Conservation (phyloP, 768 basidiomycete species). For the Favolaschia claudopus region DNA sequence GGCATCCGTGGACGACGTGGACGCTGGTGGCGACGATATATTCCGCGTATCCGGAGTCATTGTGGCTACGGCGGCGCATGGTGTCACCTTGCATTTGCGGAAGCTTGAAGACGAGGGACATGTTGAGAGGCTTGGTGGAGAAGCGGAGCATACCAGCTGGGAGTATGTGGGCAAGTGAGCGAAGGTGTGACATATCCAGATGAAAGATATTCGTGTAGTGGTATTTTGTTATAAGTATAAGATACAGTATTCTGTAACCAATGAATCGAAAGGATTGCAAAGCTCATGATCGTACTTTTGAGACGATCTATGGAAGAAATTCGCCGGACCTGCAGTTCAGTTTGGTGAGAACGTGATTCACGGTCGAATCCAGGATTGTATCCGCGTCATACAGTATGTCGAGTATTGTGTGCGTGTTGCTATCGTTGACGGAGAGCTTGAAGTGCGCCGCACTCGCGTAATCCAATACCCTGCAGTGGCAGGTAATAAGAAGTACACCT, state of each 20-base stretch:
- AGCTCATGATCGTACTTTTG: no score
- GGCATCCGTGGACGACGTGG: slow-evolving; percentile 37
- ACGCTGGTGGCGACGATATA: slow-evolving; percentile 72
- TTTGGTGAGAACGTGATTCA: no score
- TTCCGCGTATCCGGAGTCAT: slow-evolving; percentile 67
- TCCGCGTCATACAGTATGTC: no score
- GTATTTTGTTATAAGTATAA: slow-evolving; percentile 15
- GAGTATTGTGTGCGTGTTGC: no score
- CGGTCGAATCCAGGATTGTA: no score
- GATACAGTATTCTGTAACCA: no score
- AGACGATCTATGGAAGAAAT: no score
- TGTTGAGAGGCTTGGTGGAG: slow-evolving; percentile 59
- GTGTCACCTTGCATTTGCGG: slow-evolving; percentile 73
- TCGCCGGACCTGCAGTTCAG: no score
- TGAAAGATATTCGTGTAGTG: slow-evolving; percentile 8
- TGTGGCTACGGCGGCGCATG: slow-evolving; percentile 75
- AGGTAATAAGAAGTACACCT: slow-evolving; percentile 35
- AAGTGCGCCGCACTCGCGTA: slow-evolving; percentile 77
- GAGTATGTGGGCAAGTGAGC: slow-evolving; percentile 26
- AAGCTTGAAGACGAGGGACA: slow-evolving; percentile 74
- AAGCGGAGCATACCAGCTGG: slow-evolving; percentile 60
- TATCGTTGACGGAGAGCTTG: slow-evolving; percentile 78
- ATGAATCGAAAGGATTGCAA: no score
- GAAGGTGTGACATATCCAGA: not conserved
- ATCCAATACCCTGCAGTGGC: slow-evolving; percentile 57